Base-by-base conservation (phyloP, 1,139 yeast species). In the Geotrichum australiense region DNA sequence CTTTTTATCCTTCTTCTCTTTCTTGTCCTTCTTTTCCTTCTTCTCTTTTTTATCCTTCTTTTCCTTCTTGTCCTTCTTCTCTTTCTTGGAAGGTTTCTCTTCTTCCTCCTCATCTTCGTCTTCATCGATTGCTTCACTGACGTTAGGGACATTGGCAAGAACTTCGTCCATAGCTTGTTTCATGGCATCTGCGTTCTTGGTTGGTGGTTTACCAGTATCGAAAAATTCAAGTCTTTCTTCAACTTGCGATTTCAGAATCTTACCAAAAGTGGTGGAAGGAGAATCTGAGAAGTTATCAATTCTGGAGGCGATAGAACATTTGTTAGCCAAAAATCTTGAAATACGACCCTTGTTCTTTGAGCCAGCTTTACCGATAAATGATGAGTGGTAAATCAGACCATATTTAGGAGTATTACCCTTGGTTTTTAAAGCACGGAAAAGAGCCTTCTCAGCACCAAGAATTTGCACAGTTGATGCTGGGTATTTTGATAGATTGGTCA, bases 381-480 rank as follows among this genome's bases (percentile, higher is more conserved):
- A 82, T 45, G 97, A 87, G 71, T 91, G 97, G 73, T 91, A 91
- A 60, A 91, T 85, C 63, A 91, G 76, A 64, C 98, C 98, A 65
- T 91, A 91, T 68, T 91, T 91, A 58, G 98, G 98, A 50, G 98
- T 91, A 71, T 91, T 89, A 63, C 94, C 96, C 71, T 91, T 91
- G 54, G 98, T 91, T 74, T 91, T 91, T 64, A 91, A 77, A 53
- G 98, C 98, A 71, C 97, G 81, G 75, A 93, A 93, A 53, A 93
- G 74, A 38, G 98, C 98, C 76, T 93, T 93, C 71, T 93, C 99
- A 53, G 99, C 98, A 69, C 99, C 99, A 63, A 93, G 76, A 59
- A 93, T 91, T 74, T 93, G 99, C 50, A 93, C 86, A 47, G 98
- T 91, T 25, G 98, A 91, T 53, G 99, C 97, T 55, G 99, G 97